Conservation (phyloP, 805 yeast genomes). For the Kodamaea nitidulidarum region DNA sequence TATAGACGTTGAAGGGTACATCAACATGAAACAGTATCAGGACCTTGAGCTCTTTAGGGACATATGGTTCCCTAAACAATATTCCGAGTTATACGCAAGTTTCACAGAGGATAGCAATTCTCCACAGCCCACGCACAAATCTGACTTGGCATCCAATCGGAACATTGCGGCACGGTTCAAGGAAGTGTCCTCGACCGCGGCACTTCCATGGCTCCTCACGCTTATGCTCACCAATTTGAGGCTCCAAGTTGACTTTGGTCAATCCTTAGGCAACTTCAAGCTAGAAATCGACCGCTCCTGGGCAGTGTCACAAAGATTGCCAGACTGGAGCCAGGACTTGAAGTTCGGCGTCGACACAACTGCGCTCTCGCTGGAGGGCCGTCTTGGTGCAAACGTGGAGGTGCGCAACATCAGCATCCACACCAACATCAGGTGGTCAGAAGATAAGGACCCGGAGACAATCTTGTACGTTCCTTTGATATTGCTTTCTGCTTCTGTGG, state of each 20-base stretch:
- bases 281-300: slow-evolving; percentile 58
- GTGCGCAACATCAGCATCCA: slow-evolving; percentile 49
- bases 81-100: slow-evolving; percentile 9
- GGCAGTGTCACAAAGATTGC: slow-evolving; percentile 62
- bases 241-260: slow-evolving; percentile 73
- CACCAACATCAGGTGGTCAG: slow-evolving; percentile 71
- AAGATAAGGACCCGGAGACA: slow-evolving; percentile 8
- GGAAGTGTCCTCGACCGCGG: slow-evolving; percentile 56
- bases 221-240: slow-evolving; percentile 49
- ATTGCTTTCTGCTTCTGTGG: slow-evolving; percentile 54
- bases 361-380: slow-evolving; percentile 59
- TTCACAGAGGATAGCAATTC: not conserved
- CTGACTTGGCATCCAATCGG: slow-evolving; percentile 24
- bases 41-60: slow-evolving; percentile 80
- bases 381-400: slow-evolving; percentile 69
- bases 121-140: slow-evolving; percentile 2
- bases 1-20: slow-evolving; percentile 52
- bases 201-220: slow-evolving; percentile 73
- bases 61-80: slow-evolving; percentile 62
- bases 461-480: slow-evolving; percentile 62
- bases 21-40: slow-evolving; percentile 81
- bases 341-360: slow-evolving; percentile 55
- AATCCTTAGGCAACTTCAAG: slow-evolving; percentile 67
- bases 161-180: slow-evolving; percentile 46
- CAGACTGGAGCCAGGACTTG: slow-evolving; percentile 69